These are phyloP conservation scores for Metschnikowia picachoensis DNA, from an alignment of 805 yeast species.

Conservation along the genomic window DNA sequence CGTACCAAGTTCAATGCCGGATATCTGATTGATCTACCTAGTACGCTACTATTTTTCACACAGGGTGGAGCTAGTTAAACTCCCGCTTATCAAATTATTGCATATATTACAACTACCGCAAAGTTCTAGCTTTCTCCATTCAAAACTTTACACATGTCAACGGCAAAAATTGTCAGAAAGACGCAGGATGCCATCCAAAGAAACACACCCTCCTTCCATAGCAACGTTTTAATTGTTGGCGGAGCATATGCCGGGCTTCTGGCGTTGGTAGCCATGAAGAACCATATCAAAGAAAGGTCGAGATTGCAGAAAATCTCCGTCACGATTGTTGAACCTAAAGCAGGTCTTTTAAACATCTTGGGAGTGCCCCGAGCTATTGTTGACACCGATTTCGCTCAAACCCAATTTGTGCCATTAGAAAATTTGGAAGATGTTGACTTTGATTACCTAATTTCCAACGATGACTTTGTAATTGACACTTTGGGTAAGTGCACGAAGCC, in stretches of 20 bases:
- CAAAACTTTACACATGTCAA: neutral
- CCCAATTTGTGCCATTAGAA: constrained; percentile 34
- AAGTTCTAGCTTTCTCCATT: too few relatives aligned
- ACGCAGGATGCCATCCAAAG: constrained; percentile 9
- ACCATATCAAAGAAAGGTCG: constrained; percentile 20
- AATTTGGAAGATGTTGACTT: constrained; percentile 28
- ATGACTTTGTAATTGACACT: constrained; percentile 18
- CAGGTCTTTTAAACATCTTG: constrained; percentile 37
- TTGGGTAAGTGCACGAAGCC: constrained; percentile 11
- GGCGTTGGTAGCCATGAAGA: constrained; percentile 28
- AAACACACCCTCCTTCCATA: constrained; percentile 20
- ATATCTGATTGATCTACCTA: neutral
- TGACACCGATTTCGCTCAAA: constrained; percentile 35
- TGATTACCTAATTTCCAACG: constrained; percentile 26
- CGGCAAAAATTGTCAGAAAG: constrained; percentile 2
- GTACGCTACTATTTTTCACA: neutral
- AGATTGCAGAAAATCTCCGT: constrained; percentile 21
- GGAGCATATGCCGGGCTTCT: constrained; percentile 42
- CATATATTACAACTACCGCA: too few relatives aligned
- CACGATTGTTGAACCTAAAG: constrained; percentile 38
- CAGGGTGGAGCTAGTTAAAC: neutral
- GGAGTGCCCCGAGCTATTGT: constrained; percentile 40
- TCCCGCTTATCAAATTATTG: too few relatives aligned
- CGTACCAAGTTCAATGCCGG: neutral
- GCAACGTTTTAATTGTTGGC: constrained; percentile 39